Percentiles rank a stretch among this genome's conserved stretches.
Evolutionary conservation across 1,139 yeast species (phyloP).

Genomic region (Candida glucosophila): DNA sequence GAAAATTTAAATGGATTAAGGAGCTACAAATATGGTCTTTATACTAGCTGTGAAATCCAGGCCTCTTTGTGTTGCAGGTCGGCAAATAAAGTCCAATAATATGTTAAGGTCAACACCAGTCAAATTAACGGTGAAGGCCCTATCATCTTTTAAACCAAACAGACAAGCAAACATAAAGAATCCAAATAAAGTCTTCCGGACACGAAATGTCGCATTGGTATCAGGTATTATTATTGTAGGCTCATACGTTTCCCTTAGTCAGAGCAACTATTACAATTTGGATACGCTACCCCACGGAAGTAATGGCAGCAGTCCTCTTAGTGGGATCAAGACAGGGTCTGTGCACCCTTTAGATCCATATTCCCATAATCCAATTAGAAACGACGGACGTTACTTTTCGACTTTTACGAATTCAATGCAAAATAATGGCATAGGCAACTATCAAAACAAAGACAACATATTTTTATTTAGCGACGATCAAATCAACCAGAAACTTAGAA

Average conservation of each 20-base stretch:
- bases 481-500: slow-evolving; percentile 61
- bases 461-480: slow-evolving; percentile 61
- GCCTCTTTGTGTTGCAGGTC: slow-evolving; percentile 19
- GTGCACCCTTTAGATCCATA: slow-evolving; percentile 4
- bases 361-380: slow-evolving; percentile 5
- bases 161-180: too few species aligned
- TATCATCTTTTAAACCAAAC: too few species aligned
- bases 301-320: slow-evolving; percentile 7
- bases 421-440: slow-evolving; percentile 31
- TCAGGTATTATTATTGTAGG: slow-evolving; percentile 41
- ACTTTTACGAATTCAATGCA: slow-evolving; percentile 39
- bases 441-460: slow-evolving; percentile 37
- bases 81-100: too few species aligned
- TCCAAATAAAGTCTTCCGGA: too few species aligned
- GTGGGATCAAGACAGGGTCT: too few species aligned
- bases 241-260: slow-evolving; percentile 33
- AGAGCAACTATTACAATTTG: slow-evolving; percentile 33
- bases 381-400: slow-evolving; percentile 27
- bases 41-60: slow-evolving; percentile 25
- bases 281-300: slow-evolving; percentile 29
- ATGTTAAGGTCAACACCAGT: too few species aligned
- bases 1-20: too few species aligned
- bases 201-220: slow-evolving; percentile 31
- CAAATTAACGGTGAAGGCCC: too few species aligned
- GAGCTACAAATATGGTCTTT: slow-evolving; percentile 19